Percentiles rank a stretch among this genome's conserved stretches.
Evolutionary conservation across 2,329 filamentous ascomycete genomes (phyloP).

Genomic region (Penicillium sp.): DNA sequence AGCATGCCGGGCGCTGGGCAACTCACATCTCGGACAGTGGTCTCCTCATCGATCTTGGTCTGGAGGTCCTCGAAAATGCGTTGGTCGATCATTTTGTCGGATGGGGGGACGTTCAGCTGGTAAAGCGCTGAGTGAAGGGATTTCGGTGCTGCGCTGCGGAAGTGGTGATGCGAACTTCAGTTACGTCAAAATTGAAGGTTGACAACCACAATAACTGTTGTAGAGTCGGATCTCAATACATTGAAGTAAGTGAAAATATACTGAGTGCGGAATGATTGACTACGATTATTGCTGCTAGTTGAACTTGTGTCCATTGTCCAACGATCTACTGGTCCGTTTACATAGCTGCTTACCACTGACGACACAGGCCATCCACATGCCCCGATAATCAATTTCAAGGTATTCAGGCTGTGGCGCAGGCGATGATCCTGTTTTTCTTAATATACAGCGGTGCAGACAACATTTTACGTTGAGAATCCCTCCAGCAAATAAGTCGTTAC

Average conservation of each 20-base stretch:
- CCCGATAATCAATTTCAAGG: not conserved
- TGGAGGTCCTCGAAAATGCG: conserved; percentile 86
- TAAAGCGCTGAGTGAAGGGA: conserved; percentile 1
- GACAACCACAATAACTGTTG: not conserved
- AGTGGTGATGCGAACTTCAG: conserved; percentile 8
- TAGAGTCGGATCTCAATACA: not conserved
- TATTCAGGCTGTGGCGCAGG: not conserved
- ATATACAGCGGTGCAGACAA: not conserved
- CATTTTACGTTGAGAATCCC: not conserved
- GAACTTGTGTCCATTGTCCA: not conserved
- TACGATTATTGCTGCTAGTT: not conserved
- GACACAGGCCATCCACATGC: not conserved
- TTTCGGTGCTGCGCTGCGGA: conserved; percentile 16
- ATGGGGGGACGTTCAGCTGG: not conserved
- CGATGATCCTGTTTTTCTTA: not conserved
- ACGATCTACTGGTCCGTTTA: not conserved
- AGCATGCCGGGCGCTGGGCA: not conserved
- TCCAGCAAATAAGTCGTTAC: too few species aligned
- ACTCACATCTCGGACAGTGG: conserved; percentile 69
- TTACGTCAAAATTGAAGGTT: conserved; percentile 16
- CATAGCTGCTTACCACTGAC: not conserved
- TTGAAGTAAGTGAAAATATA: not conserved
- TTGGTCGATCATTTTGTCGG: conserved; percentile 65
- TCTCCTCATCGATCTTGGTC: conserved; percentile 84
- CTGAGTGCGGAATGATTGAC: not conserved